phyloP scores from a whole-genome alignment of 1,284 basidiomycete species.

The Ganoderma sinense region DNA sequence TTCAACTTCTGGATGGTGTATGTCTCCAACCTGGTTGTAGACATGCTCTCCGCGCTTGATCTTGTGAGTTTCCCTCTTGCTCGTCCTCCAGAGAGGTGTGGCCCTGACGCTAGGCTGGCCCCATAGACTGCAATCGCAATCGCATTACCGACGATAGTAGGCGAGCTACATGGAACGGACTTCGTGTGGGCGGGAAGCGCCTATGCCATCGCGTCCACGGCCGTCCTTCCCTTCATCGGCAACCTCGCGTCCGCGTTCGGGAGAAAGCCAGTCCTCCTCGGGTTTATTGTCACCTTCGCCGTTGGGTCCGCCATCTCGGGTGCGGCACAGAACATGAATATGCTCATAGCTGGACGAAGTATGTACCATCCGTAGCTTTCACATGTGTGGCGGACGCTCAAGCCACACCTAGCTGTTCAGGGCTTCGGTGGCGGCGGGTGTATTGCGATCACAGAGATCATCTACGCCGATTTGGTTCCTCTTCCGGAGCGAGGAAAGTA shows the following conservation, averaged over 20 bases:
- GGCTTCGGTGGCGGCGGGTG: conserved; percentile 51
- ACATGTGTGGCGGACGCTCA: neutral
- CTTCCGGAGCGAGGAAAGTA: conserved; percentile 50
- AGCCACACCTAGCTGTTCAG: conserved; percentile 43
- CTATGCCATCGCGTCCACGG: conserved; percentile 39
- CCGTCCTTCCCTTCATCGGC: conserved; percentile 38
- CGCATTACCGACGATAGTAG: conserved; percentile 42
- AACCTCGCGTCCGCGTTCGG: conserved; percentile 42
- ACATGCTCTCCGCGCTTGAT: conserved; percentile 20
- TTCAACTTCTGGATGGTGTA: conserved; percentile 17
- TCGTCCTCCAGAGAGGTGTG: neutral
- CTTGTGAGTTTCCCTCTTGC: conserved; percentile 4
- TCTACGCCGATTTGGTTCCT: conserved; percentile 51
- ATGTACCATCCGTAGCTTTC: neutral
- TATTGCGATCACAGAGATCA: conserved; percentile 46
- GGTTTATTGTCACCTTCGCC: conserved; percentile 44
- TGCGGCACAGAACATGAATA: conserved; percentile 43
- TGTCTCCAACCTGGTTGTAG: conserved; percentile 9
- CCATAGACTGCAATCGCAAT: conserved; percentile 42
- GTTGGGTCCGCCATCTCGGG: conserved; percentile 46
- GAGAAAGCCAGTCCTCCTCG: conserved; percentile 41
- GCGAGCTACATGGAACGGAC: conserved; percentile 38
- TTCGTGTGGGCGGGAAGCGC: conserved; percentile 41
- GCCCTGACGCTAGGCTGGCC: neutral
- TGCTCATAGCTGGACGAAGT: conserved; percentile 39